These are phyloP conservation scores for Pseudogymnoascus sp. DNA, from an alignment of 2,329 filamentous ascomycete genomes.

Conservation along the genomic window DNA sequence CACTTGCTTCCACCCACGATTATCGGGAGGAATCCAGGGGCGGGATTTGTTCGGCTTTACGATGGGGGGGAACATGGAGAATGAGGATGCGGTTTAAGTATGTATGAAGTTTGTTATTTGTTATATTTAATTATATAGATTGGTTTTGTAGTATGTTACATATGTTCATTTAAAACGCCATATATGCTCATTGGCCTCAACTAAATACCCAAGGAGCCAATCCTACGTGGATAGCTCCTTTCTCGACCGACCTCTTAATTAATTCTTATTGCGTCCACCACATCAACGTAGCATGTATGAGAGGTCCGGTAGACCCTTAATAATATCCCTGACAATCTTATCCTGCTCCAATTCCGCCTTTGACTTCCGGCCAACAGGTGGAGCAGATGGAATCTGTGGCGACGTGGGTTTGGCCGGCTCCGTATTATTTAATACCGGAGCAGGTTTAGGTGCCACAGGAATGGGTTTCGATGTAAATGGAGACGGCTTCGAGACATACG, in stretches of 20 bases:
- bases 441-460: slow-evolving; percentile 9
- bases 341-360: slow-evolving; percentile 26
- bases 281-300: slow-evolving; percentile 27
- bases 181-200: neutral
- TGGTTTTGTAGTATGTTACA: neutral
- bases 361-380: slow-evolving; percentile 15
- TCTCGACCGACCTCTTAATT: neutral
- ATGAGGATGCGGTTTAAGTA: neutral
- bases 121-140: neutral
- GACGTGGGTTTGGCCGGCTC: neutral
- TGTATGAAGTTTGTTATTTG: neutral
- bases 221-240: neutral
- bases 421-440: neutral
- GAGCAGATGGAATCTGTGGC: slow-evolving; percentile 9
- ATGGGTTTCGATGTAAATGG: neutral
- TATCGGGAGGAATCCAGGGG: neutral
- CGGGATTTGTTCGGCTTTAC: neutral
- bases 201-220: neutral
- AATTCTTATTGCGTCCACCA: neutral
- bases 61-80: neutral
- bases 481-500: neutral
- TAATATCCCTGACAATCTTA: slow-evolving; percentile 23
- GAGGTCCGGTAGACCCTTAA: slow-evolving; percentile 28
- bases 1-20: no score
- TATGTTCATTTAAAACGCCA: neutral